Evolutionary conservation across 78 protist genomes (phyloP).

Genomic region (Dictyostelium purpureum): DNA sequence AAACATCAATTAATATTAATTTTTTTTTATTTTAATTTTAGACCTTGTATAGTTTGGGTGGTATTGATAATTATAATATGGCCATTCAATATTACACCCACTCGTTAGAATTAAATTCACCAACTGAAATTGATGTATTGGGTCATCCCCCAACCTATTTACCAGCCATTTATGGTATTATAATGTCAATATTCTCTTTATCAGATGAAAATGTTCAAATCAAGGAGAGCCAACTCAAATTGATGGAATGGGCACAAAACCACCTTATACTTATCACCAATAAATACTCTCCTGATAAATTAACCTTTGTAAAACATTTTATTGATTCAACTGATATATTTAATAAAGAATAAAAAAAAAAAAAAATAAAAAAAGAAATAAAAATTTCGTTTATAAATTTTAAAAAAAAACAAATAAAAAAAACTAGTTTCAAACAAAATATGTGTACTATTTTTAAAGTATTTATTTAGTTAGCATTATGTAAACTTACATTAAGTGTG

Average conservation of each 20-base stretch:
- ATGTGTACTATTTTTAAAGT: no score
- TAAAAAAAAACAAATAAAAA: not conserved
- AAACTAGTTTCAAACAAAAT: no score
- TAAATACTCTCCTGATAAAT: not conserved
- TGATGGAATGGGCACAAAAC: constrained; percentile 60
- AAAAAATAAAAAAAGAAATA: no score
- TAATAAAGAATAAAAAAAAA: not conserved
- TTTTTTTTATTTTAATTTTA: no score
- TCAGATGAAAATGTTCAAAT: not conserved
- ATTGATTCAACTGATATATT: constrained; percentile 12
- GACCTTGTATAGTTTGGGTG: constrained; percentile 48
- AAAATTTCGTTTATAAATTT: not conserved
- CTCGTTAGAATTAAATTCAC: constrained; percentile 53
- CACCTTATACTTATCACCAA: constrained; percentile 5
- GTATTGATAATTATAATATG: constrained; percentile 39
- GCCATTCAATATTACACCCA: constrained; percentile 68
- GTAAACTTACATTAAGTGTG: no score
- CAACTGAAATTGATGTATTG: not conserved
- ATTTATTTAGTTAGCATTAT: no score
- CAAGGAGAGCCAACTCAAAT: constrained; percentile 10
- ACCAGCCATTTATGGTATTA: constrained; percentile 54
- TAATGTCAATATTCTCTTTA: constrained; percentile 48
- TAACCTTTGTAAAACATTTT: not conserved
- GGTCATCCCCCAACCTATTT: constrained; percentile 47
- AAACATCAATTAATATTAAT: not conserved